Evolutionary conservation across 306 rosid genomes (phyloP), one percentile per base, ranked within the genome.

Genomic region (Amphicarpaea edgeworthii): DNA sequence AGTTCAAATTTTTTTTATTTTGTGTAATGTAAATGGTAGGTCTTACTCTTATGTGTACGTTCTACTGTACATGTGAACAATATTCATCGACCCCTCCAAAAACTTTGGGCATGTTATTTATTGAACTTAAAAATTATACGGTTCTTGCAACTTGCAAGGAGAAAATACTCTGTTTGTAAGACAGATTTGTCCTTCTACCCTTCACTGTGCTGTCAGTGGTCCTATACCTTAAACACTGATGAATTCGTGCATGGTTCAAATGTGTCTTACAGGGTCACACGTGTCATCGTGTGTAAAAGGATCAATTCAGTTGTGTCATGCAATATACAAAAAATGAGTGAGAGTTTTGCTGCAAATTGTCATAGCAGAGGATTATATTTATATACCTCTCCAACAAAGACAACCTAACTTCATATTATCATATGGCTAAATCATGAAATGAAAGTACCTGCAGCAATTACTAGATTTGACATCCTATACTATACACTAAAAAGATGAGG

Each of bases 21-120:
- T 64, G 37, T 8, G 12, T 0, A 15, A 3, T 24, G 66, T 59
- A 58, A 26, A 5, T 68, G 30, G 3, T 26, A 26, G 68, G 68
- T 70, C 34, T 30, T 47, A 0, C 21, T n/a, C n/a, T n/a, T n/a
- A n/a, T n/a, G 4, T 2, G 11, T 12, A 1, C 0, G 30, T 68
- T 14, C 11, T 15, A 15, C 9, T 6, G 40, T 34, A 6, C 2
- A 34, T 9, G 40, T 34, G n/a, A n/a, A n/a, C 40, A 34, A 34
- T 34, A 34, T 8, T 26, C 16, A 73, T 75, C 50, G 71, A 47
- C 64, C 72, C 50, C 47, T 49, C 67, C 68, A 54, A 17, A 76
- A 64, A 65, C 80, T 51, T 66, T 24, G 57, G 80, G n/a, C 21
- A 41, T 7, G 4, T 64, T 50, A 76, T 65, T 59, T 43, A 75